A percentile compares a stretch with the other conserved stretches of the same genome.
Conservation (phyloP, 2,329 filamentous ascomycete species). For the Ceratocystis lukuohia region DNA sequence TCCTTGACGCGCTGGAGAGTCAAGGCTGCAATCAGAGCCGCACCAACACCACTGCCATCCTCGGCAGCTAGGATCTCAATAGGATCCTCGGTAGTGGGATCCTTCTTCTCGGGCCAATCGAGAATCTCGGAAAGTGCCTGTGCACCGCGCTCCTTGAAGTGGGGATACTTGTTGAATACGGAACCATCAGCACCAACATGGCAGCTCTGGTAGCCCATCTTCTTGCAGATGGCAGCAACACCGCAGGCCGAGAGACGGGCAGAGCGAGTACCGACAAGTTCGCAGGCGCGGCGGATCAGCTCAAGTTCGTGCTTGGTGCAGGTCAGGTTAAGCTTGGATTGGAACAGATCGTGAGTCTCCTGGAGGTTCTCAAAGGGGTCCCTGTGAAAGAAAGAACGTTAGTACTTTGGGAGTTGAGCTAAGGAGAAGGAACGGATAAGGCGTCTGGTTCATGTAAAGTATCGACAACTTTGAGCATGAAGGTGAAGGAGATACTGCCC, state of each 20-base stretch:
- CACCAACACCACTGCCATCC: conserved; percentile 73
- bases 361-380: conserved; percentile 92
- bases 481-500: neutral
- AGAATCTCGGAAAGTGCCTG: conserved; percentile 86
- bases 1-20: conserved; percentile 51
- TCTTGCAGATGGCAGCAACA: conserved; percentile 90
- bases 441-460: neutral
- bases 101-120: conserved; percentile 61
- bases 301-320: conserved; percentile 70
- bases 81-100: conserved; percentile 63
- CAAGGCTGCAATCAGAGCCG: conserved; percentile 75
- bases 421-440: neutral
- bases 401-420: neutral
- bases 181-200: conserved; percentile 95
- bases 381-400: conserved; percentile 30
- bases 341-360: conserved; percentile 74
- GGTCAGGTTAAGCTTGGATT: conserved; percentile 56
- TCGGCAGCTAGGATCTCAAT: conserved; percentile 81
- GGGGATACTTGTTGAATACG: conserved; percentile 98
- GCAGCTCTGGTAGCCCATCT: conserved; percentile 77
- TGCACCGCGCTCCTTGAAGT: conserved; percentile 89
- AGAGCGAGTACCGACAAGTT: conserved; percentile 87
- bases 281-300: conserved; percentile 74
- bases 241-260: conserved; percentile 88
- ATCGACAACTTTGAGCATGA: neutral